phyloP scores from a whole-genome alignment of 768 basidiomycete species.

The Porphyrellus cyaneotinctus region DNA sequence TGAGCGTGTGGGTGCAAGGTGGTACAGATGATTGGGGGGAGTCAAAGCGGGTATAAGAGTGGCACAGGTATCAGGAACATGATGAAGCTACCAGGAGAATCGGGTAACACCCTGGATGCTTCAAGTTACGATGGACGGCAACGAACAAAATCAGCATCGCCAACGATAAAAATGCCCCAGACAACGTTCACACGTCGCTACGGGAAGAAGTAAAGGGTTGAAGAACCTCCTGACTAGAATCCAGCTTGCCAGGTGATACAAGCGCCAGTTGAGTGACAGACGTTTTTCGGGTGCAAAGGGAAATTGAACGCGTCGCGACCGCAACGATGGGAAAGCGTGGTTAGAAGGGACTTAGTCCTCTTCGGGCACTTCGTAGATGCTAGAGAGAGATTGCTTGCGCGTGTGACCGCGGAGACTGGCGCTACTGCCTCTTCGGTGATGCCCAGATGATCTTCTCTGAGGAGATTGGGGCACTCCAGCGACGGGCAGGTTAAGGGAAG shows the following conservation, averaged over 20 bases:
- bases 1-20: slow-evolving; percentile 20
- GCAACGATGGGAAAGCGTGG: not conserved
- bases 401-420: slow-evolving; percentile 30
- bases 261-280: not conserved
- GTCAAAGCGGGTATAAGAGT: slow-evolving; percentile 25
- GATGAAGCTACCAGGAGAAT: slow-evolving; percentile 13
- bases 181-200: slow-evolving; percentile 15
- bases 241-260: slow-evolving; percentile 21
- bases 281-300: not conserved
- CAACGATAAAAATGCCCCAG: slow-evolving; percentile 5
- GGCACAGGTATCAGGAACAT: slow-evolving; percentile 31
- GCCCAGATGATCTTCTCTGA: slow-evolving; percentile 19
- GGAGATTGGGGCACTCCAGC: slow-evolving; percentile 5
- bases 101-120: slow-evolving; percentile 13
- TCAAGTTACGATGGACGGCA: slow-evolving; percentile 15
- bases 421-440: slow-evolving; percentile 31
- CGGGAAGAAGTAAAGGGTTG: slow-evolving; percentile 9
- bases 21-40: slow-evolving; percentile 25
- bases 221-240: slow-evolving; percentile 7
- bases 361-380: slow-evolving; percentile 32
- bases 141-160: slow-evolving; percentile 25
- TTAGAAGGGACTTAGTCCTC: slow-evolving; percentile 19
- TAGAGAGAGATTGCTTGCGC: slow-evolving; percentile 31
- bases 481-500: slow-evolving; percentile 7
- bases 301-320: not conserved